Evolutionary conservation across 495 filamentous ascomycete species (phyloP), one percentile per base, ranked within the genome.

Genomic region (Annulohypoxylon maeteangense): DNA sequence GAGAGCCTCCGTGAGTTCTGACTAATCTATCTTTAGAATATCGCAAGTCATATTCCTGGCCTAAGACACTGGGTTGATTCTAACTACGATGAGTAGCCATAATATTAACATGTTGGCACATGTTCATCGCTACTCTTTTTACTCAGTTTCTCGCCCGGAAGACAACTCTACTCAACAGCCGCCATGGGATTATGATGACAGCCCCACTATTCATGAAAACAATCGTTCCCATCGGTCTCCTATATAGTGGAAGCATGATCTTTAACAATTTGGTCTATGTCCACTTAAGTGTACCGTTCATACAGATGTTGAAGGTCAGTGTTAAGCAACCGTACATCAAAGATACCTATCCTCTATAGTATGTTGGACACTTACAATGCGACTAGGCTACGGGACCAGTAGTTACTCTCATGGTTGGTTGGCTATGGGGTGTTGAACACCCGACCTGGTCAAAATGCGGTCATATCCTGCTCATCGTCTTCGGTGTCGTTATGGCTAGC

Each of bases 251-350:
- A 66, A 90, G 87, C 62, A 81, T 94, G 67, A 91, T 93, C 61
- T 92, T 87, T 80, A 88, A 88, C 64, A 93, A 92, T 79, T 78
- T 90, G 64, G 87, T 89, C 12, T 94, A 93, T 77, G 81, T 94
- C 22, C 92, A 93, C 77, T 83, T 93, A 14, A 90, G 86, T 70
- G 90, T 94, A 4, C 84, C 90, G 25, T 94, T 94, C 78, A 92
- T 93, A 73, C 91, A 94, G 80, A 93, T 94, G 90, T 84, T 93
- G 67, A 94, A 94, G 86, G 88, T 89, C 72, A 14, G 79, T 65
- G 10, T 34, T 11, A n/a, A 12, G 11, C 36, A 10, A 38, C 23
- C 14, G 10, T 11, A 45, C 18, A 40, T n/a, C 14, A 18, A 1
- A 20, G 3, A 14, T 29, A 29, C 27, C 6, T 20, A 18, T 32